Conservation (phyloP, 305 asterid genomes). For the Solanum chacoense region DNA sequence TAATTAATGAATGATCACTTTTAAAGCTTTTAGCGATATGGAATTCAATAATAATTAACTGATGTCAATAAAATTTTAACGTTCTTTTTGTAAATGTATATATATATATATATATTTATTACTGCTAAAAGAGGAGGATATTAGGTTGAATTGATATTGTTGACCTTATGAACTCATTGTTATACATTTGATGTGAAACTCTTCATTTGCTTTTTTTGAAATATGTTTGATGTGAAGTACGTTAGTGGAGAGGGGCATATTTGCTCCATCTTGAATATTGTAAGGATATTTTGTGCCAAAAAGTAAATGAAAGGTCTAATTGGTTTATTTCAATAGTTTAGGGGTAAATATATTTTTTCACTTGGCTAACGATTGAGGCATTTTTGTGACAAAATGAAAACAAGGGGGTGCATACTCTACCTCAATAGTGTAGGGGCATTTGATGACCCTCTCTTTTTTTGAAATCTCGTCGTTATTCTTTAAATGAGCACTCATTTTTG, state of each 20-base stretch:
- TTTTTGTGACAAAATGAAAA: not conserved
- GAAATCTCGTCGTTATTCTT: fast-evolving
- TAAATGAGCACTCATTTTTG: not conserved
- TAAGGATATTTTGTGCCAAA: not conserved
- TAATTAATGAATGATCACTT: too few relatives aligned
- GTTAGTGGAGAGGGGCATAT: not conserved
- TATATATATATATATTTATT: too few relatives aligned
- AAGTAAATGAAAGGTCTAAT: not conserved
- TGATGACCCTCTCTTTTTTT: not conserved
- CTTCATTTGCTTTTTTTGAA: not conserved
- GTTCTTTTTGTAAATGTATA: too few relatives aligned
- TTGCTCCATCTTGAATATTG: not conserved
- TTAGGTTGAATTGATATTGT: not conserved
- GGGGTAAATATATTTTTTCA: too few relatives aligned
- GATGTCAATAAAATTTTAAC: too few relatives aligned
- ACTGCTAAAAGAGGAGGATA: not conserved
- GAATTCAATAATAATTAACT: too few relatives aligned
- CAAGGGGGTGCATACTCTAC: not conserved
- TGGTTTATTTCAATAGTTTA: not conserved
- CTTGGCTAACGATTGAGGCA: not conserved
- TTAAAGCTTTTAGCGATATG: too few relatives aligned
- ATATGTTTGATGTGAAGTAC: not conserved
- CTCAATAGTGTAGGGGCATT: not conserved
- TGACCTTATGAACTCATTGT: not conserved
- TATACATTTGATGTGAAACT: not conserved